phyloP scores from a whole-genome alignment of 345 rosid species.

The Nephelium lappaceum region DNA sequence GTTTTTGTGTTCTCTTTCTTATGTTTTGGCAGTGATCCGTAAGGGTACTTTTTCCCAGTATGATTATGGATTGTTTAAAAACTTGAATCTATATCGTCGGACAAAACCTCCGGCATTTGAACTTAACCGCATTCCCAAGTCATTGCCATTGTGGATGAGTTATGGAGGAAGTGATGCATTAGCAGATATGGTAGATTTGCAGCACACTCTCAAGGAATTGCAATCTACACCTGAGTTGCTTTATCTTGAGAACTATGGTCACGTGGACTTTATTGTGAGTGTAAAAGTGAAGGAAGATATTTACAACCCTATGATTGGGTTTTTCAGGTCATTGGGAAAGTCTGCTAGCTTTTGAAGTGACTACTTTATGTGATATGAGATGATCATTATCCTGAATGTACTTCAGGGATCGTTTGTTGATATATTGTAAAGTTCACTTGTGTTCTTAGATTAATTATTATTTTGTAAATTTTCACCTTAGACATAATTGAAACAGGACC shows the following conservation, averaged over 20 bases:
- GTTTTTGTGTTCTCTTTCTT: background rate
- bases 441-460: background rate
- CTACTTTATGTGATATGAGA: slow-evolving; percentile 11
- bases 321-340: slow-evolving; percentile 57
- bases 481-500: background rate
- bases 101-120: slow-evolving; percentile 69
- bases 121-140: slow-evolving; percentile 59
- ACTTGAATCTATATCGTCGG: slow-evolving; percentile 55
- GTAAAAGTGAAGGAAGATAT: slow-evolving; percentile 63
- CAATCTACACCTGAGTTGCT: slow-evolving; percentile 58
- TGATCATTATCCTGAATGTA: background rate
- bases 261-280: slow-evolving; percentile 67
- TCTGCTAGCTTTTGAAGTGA: slow-evolving; percentile 41
- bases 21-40: slow-evolving; percentile 71
- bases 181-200: slow-evolving; percentile 67
- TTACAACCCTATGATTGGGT: slow-evolving; percentile 55
- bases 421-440: slow-evolving; percentile 17
- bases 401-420: slow-evolving; percentile 17
- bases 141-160: slow-evolving; percentile 86
- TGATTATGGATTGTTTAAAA: slow-evolving; percentile 77
- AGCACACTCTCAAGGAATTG: slow-evolving; percentile 63
- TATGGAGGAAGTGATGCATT: slow-evolving; percentile 80
- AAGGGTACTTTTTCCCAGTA: slow-evolving; percentile 74
- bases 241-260: slow-evolving; percentile 78
- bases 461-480: background rate